phyloP scores from a whole-genome alignment of 306 rosid genomes.

The Acacia melanoxylon region DNA sequence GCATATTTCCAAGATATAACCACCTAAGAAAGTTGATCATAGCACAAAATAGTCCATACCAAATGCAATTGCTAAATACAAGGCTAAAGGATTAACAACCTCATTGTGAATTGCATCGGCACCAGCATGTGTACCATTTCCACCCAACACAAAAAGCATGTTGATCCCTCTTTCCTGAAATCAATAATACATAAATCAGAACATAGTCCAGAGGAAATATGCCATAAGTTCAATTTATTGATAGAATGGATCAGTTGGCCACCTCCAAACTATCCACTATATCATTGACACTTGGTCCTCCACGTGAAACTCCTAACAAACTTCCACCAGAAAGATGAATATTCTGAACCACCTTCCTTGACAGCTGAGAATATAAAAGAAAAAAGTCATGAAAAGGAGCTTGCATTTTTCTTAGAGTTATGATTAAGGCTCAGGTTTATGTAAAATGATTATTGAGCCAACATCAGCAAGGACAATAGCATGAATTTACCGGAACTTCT shows the following conservation, averaged over 20 bases:
- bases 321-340: conserved; percentile 99
- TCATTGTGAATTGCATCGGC: conserved; percentile 92
- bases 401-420: conserved; percentile 9
- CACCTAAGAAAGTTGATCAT: conserved; percentile 1
- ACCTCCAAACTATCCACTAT: conserved; percentile 92
- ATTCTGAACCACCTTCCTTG: conserved; percentile 93
- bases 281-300: conserved; percentile 73
- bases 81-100: conserved; percentile 50
- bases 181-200: conserved; percentile 29
- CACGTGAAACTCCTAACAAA: conserved; percentile 96
- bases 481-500: conserved; percentile 72
- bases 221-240: conserved; percentile 1
- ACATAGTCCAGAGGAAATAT: conserved; percentile 18
- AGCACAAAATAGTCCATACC: conserved; percentile 14
- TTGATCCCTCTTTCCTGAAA: conserved; percentile 88
- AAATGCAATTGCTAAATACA: conserved; percentile 10
- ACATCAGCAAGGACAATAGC: conserved; percentile 29
- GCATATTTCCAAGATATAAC: conserved; percentile 7
- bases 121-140: conserved; percentile 99
- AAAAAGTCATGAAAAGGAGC: conserved; percentile 19
- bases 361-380: conserved; percentile 57
- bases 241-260: conserved; percentile 21
- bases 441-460: conserved; percentile 13
- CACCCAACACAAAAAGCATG: conserved; percentile 98
- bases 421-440: not conserved